Evolutionary conservation across 768 basidiomycete genomes (phyloP).

Genomic region (Suillus bovinus): DNA sequence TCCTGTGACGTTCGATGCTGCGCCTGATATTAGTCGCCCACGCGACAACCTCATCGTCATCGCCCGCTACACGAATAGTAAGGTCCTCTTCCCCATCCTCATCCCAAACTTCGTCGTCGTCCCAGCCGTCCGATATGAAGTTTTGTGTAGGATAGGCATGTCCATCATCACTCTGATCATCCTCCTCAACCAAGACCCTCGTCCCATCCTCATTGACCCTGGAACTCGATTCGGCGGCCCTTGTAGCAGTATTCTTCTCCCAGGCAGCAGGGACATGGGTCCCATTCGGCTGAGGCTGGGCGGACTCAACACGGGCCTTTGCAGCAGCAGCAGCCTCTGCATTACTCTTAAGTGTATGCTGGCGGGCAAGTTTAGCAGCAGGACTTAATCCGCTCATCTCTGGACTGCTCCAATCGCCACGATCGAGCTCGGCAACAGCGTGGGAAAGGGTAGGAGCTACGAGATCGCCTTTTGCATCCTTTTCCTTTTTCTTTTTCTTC

Average conservation of each 20-base stretch:
- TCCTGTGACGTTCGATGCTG: conserved; percentile 63
- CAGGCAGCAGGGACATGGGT: conserved; percentile 61
- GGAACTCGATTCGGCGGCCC: conserved; percentile 47
- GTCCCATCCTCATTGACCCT: conserved; percentile 67
- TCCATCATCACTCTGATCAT: conserved; percentile 60
- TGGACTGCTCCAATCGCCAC: conserved; percentile 54
- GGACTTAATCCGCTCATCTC: conserved; percentile 79
- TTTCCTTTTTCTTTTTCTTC: conserved; percentile 56
- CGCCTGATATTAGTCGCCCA: conserved; percentile 79
- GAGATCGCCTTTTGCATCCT: conserved; percentile 62
- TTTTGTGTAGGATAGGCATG: conserved; percentile 36
- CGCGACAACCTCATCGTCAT: conserved; percentile 64
- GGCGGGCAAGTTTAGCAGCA: conserved; percentile 85
- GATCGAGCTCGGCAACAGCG: conserved; percentile 83
- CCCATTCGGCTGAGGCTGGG: conserved; percentile 30
- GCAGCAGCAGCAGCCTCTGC: conserved; percentile 48
- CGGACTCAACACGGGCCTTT: conserved; percentile 32
- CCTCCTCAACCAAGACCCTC: conserved; percentile 66
- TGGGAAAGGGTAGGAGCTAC: conserved; percentile 75
- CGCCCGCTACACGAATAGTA: conserved; percentile 63
- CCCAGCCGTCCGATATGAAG: conserved; percentile 66
- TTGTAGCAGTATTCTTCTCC: conserved; percentile 80
- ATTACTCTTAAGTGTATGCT: conserved; percentile 89
- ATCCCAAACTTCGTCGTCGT: conserved; percentile 80
- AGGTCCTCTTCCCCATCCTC: conserved; percentile 68